phyloP scores from a whole-genome alignment of 352 stramenopile species.

The Phytophthora meadii region DNA sequence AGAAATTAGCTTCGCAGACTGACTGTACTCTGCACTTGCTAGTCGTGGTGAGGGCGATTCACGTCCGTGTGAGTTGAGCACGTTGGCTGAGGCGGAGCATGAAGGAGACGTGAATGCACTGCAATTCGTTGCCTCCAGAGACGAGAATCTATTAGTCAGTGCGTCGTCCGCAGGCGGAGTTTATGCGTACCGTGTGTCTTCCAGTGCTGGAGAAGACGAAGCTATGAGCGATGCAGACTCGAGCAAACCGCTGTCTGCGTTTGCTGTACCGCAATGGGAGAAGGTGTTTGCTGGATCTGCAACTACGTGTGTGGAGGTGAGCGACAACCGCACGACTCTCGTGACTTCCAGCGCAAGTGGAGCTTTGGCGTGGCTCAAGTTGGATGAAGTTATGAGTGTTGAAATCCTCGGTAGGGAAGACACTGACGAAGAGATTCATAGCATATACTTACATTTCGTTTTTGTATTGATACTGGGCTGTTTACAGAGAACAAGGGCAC shows the following conservation, averaged over 20 bases:
- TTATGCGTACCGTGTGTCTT: constrained; percentile 49
- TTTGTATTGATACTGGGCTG: background rate
- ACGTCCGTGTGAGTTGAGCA: constrained; percentile 50
- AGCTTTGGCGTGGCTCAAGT: constrained; percentile 69
- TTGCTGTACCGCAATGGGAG: constrained; percentile 69
- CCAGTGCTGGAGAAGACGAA: constrained; percentile 21
- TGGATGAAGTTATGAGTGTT: constrained; percentile 58
- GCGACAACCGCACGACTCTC: constrained; percentile 49
- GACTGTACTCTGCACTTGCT: constrained; percentile 4
- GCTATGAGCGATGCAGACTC: constrained; percentile 20
- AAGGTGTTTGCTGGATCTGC: constrained; percentile 48
- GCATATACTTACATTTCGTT: too few species aligned
- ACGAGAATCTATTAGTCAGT: constrained; percentile 64
- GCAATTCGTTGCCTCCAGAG: constrained; percentile 49
- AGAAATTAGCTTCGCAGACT: background rate
- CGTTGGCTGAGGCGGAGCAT: constrained; percentile 53
- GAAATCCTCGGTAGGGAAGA: constrained; percentile 54
- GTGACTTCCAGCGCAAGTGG: constrained; percentile 63
- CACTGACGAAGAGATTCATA: background rate
- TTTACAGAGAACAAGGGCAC: constrained; percentile 55
- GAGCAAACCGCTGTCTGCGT: constrained; percentile 10
- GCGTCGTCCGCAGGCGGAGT: constrained; percentile 66
- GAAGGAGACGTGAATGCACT: constrained; percentile 73
- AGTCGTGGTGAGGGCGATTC: constrained; percentile 19
- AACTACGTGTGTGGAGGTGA: constrained; percentile 68